phyloP scores from a whole-genome alignment of 2,329 filamentous ascomycete genomes.

The Capronia coronata region DNA sequence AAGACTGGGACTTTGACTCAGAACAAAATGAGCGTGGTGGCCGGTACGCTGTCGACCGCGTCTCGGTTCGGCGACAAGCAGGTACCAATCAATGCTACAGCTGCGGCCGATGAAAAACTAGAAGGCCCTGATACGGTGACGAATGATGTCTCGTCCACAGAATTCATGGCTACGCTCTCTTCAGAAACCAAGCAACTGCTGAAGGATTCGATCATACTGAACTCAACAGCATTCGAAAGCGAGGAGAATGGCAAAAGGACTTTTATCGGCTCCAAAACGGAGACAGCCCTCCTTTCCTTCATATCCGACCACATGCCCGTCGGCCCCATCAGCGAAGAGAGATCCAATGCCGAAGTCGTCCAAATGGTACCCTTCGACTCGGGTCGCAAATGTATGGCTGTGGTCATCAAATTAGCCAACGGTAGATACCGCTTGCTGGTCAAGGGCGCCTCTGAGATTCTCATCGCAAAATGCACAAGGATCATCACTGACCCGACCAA shows the following conservation, averaged over 20 bases:
- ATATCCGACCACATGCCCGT: slow-evolving; percentile 61
- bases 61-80: slow-evolving; percentile 41
- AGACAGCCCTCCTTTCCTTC: slow-evolving; percentile 67
- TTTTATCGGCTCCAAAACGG: slow-evolving; percentile 71
- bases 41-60: slow-evolving; percentile 48
- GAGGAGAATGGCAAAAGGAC: slow-evolving; percentile 53
- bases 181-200: slow-evolving; percentile 51
- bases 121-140: slow-evolving; percentile 25
- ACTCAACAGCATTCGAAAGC: slow-evolving; percentile 64
- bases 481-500: slow-evolving; percentile 57
- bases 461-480: slow-evolving; percentile 42
- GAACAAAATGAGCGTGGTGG: slow-evolving; percentile 57
- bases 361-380: slow-evolving; percentile 57
- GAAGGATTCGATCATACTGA: slow-evolving; percentile 59
- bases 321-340: slow-evolving; percentile 54
- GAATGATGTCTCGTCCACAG: slow-evolving; percentile 47
- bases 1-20: slow-evolving; percentile 61
- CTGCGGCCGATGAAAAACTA: slow-evolving; percentile 26
- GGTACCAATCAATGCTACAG: slow-evolving; percentile 29
- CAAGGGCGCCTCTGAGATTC: slow-evolving; percentile 49
- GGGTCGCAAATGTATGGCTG: slow-evolving; percentile 62
- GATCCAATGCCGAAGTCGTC: slow-evolving; percentile 54
- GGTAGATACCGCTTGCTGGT: slow-evolving; percentile 53
- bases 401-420: slow-evolving; percentile 51
- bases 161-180: slow-evolving; percentile 50